phyloP scores from a whole-genome alignment of 305 asterid genomes.

The Solanum chacoense region DNA sequence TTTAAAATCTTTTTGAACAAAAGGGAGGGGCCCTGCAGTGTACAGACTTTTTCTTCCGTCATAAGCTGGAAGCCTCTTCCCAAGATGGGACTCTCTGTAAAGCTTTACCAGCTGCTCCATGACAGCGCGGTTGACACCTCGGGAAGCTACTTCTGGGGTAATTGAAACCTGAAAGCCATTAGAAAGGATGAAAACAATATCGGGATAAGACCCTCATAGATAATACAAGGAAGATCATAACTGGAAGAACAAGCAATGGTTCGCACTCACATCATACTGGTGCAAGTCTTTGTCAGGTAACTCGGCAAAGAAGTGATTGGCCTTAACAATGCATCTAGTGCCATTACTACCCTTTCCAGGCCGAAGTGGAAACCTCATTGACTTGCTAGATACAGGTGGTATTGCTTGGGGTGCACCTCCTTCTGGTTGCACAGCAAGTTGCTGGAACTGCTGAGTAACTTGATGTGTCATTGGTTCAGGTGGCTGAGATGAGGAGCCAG shows the following conservation, averaged over 20 bases:
- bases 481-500: constrained; percentile 47
- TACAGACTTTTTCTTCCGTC: constrained; percentile 90
- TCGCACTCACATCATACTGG: constrained; percentile 71
- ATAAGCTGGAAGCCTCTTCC: constrained; percentile 78
- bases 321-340: constrained; percentile 61
- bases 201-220: background rate
- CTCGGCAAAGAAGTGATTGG: constrained; percentile 87
- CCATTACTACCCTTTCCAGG: constrained; percentile 81
- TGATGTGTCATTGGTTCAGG: constrained; percentile 28
- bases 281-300: constrained; percentile 86
- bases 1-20: constrained; percentile 55
- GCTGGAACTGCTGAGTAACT: constrained; percentile 29
- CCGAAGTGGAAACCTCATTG: constrained; percentile 73
- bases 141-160: constrained; percentile 67
- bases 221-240: background rate
- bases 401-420: constrained; percentile 35
- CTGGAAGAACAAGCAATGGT: background rate
- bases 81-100: constrained; percentile 73
- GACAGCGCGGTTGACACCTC: constrained; percentile 79
- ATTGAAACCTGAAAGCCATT: constrained; percentile 49
- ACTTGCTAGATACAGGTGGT: constrained; percentile 78
- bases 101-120: constrained; percentile 63
- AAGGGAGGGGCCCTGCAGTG: constrained; percentile 96
- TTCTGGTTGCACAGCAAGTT: constrained; percentile 39
- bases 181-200: background rate